Evolutionary conservation across 148 eudicot genomes (phyloP).

Genomic region (Cornus kousa): DNA sequence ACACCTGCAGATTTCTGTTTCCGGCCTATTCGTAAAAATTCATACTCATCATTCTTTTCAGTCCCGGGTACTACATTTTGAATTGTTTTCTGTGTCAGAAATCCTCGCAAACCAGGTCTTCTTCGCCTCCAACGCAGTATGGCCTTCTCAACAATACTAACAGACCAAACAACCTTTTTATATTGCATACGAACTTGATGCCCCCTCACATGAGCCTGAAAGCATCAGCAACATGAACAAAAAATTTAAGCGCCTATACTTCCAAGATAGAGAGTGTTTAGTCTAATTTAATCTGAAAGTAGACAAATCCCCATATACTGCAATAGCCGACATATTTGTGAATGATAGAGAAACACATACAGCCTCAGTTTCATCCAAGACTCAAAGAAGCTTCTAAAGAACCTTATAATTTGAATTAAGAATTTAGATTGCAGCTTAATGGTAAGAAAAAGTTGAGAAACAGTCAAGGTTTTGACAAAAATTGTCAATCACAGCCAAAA

Average conservation of each 20-base stretch:
- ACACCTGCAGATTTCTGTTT: slow-evolving; percentile 54
- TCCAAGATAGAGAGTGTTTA: neutral
- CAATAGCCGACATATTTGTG: neutral
- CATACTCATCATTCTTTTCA: slow-evolving; percentile 56
- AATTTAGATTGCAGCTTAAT: neutral
- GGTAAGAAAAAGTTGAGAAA: neutral
- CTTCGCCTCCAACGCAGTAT: slow-evolving; percentile 78
- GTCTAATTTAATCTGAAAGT: neutral
- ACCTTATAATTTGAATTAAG: neutral
- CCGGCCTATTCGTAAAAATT: slow-evolving; percentile 53
- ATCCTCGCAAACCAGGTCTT: slow-evolving; percentile 65
- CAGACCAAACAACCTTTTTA: slow-evolving; percentile 62
- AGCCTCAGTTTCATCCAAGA: neutral
- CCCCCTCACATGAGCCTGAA: slow-evolving; percentile 75
- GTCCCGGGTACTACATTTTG: slow-evolving; percentile 19
- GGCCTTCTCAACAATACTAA: slow-evolving; percentile 67
- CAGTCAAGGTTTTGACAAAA: neutral
- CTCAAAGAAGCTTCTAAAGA: neutral
- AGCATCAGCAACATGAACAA: neutral
- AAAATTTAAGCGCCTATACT: neutral
- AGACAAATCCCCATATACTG: neutral
- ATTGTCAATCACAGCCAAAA: too few relatives aligned
- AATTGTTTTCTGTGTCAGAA: slow-evolving; percentile 37
- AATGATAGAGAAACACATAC: neutral
- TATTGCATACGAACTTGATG: slow-evolving; percentile 75